Evolutionary conservation across 495 filamentous ascomycete species (phyloP), one percentile per base, ranked within the genome.

Genomic region (Aspergillus sclerotioniger): DNA sequence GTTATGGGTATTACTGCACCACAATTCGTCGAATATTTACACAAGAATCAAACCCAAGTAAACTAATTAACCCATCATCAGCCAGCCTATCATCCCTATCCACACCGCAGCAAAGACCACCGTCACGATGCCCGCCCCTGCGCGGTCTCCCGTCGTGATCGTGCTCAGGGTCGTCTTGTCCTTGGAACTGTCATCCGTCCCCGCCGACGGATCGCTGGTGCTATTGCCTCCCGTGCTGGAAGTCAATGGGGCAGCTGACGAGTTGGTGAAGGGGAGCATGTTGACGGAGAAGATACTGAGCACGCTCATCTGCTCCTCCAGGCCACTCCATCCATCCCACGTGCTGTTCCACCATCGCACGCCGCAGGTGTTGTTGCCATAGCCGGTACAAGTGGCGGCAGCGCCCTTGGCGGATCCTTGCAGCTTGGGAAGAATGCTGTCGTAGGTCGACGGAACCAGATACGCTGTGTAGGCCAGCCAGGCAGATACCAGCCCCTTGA

Each of bases 401-500:
- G 90, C 90, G 0, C 83, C 90, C 32, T 68, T 46, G 21, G 88
- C 88, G 0, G 87, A 89, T 3, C 80, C 77, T 41, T 73, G 68
- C 9, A 96, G 76, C 46, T 84, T 76, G 0, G 83, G 82, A 67
- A 87, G 80, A 66, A 95, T 84, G 10, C 70, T 65, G 41, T 75
- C 60, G 44, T 71, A 76, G 2, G 85, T 89, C 53, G 78, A 82
- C 6, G 88, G 86, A 1, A 84, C 88, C 56, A 90, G 71, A 57
- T 84, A 77, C 9, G 80, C 68, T 15, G 80, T 80, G 21, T 75
- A 78, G 3, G 83, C 79, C 63, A 91, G 79, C 80, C 82, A 87
- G 19, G 82, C 83, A 20, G 83, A 70, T 16, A 88, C 69, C 54
- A 88, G 82, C 25, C 87, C 87, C 70, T 91, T 91, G 78, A 89